These are phyloP conservation scores for Tulasnella sp. DNA, from an alignment of 768 basidiomycete species.

Conservation along the genomic window DNA sequence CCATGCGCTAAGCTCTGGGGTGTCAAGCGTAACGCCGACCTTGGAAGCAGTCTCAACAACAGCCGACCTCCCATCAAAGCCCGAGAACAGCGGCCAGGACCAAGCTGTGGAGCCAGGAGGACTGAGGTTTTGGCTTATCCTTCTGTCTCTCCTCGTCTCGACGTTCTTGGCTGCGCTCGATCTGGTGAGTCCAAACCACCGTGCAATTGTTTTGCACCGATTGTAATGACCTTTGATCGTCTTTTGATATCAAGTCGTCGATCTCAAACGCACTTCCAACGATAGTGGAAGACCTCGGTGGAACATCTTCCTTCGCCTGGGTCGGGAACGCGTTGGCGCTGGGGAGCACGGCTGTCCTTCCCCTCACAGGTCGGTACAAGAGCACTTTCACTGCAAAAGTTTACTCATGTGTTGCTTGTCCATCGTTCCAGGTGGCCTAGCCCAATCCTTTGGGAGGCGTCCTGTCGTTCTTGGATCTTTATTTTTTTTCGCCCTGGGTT, in stretches of 20 bases:
- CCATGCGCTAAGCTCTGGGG: not conserved
- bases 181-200: not conserved
- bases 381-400: not conserved
- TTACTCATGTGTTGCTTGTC: not conserved
- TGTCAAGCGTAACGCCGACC: not conserved
- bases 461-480: constrained; percentile 25
- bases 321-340: constrained; percentile 18
- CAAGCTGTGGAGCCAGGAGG: not conserved
- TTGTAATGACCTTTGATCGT: constrained; percentile 16
- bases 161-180: constrained; percentile 19
- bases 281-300: constrained; percentile 12
- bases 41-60: not conserved
- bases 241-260: constrained; percentile 23
- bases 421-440: constrained; percentile 17
- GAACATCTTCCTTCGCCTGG: constrained; percentile 9
- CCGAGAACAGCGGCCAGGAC: not conserved
- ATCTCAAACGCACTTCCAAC: not conserved
- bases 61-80: not conserved
- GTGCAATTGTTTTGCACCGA: not conserved
- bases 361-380: constrained; percentile 20
- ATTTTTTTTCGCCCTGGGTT: constrained; percentile 29
- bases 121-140: not conserved
- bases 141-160: not conserved
- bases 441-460: constrained; percentile 28
- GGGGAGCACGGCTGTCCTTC: constrained; percentile 25